Conservation (phyloP, 2,329 filamentous ascomycete genomes). For the Exophiala sideris region DNA sequence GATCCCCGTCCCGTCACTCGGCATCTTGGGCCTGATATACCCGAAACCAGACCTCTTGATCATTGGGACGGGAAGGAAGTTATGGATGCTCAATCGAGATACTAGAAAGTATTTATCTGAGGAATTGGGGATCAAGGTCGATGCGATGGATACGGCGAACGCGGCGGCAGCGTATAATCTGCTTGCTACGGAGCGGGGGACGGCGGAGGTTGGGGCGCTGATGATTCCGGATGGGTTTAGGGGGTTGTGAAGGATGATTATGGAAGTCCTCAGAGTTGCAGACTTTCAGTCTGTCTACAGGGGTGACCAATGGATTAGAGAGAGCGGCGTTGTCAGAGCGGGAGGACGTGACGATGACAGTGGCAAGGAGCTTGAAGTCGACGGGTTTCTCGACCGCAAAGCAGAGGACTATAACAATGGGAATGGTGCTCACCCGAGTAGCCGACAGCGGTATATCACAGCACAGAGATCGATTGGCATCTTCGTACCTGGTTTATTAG, state of each 20-base stretch:
- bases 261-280: not conserved
- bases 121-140: constrained; percentile 73
- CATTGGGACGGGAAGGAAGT: constrained; percentile 75
- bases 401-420: no score
- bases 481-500: no score
- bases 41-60: constrained; percentile 70
- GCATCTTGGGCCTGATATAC: constrained; percentile 24
- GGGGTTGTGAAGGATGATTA: not conserved
- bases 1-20: constrained; percentile 18
- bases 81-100: constrained; percentile 71
- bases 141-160: constrained; percentile 88
- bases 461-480: no score
- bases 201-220: constrained; percentile 57
- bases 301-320: no score
- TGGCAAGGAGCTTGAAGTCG: no score
- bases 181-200: constrained; percentile 84
- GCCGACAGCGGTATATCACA: no score
- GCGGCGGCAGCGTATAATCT: constrained; percentile 93
- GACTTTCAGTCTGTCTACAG: no score
- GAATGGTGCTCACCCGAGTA: no score
- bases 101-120: constrained; percentile 67
- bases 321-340: no score
- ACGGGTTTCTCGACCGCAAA: no score
- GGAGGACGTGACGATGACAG: no score
- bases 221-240: constrained; percentile 21